Percentiles rank a stretch among this genome's conserved stretches.
These are phyloP conservation scores for Coemansia sp. DNA, from an alignment of 192 early-diverging fungal species.

Conservation along the genomic window DNA sequence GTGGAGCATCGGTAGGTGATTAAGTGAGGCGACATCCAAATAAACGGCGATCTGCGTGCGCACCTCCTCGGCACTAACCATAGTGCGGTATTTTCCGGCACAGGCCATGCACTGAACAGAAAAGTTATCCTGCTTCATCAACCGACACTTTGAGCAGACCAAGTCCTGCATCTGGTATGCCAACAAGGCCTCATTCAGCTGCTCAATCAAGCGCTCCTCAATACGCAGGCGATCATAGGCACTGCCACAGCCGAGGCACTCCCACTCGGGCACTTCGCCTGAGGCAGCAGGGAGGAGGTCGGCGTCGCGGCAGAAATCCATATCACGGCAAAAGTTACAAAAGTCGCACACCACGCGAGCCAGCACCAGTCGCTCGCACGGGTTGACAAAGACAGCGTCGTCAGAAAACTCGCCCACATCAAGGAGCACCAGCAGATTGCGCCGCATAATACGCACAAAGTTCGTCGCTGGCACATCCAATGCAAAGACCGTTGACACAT, in stretches of 20 bases:
- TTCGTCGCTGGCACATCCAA: slow-evolving; percentile 70
- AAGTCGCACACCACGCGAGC: slow-evolving; percentile 82
- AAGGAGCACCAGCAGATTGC: slow-evolving; percentile 72
- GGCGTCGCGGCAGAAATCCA: slow-evolving; percentile 88
- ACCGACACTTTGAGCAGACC: slow-evolving; percentile 74
- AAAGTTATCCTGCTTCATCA: slow-evolving; percentile 80
- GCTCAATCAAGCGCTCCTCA: slow-evolving; percentile 79
- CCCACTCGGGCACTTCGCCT: slow-evolving; percentile 54
- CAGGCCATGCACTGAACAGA: slow-evolving; percentile 69
- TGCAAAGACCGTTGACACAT: slow-evolving; percentile 70
- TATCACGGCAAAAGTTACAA: slow-evolving; percentile 80
- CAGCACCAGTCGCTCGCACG: slow-evolving; percentile 76
- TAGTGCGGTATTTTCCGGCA: slow-evolving; percentile 58
- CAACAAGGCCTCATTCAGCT: slow-evolving; percentile 63
- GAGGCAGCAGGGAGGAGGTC: slow-evolving; percentile 60
- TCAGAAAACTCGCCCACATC: slow-evolving; percentile 78
- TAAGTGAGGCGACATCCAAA: slow-evolving; percentile 32
- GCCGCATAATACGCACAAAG: slow-evolving; percentile 78
- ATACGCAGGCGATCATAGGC: slow-evolving; percentile 78
- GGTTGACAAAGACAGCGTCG: slow-evolving; percentile 77
- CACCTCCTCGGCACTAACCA: slow-evolving; percentile 6
- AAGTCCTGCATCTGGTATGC: slow-evolving; percentile 90
- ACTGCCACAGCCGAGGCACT: slow-evolving; percentile 71
- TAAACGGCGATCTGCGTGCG: slow-evolving; percentile 35
- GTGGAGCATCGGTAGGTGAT: slow-evolving; percentile 29